phyloP scores from a whole-genome alignment of 2,329 filamentous ascomycete species.

The Coniella vitis region DNA sequence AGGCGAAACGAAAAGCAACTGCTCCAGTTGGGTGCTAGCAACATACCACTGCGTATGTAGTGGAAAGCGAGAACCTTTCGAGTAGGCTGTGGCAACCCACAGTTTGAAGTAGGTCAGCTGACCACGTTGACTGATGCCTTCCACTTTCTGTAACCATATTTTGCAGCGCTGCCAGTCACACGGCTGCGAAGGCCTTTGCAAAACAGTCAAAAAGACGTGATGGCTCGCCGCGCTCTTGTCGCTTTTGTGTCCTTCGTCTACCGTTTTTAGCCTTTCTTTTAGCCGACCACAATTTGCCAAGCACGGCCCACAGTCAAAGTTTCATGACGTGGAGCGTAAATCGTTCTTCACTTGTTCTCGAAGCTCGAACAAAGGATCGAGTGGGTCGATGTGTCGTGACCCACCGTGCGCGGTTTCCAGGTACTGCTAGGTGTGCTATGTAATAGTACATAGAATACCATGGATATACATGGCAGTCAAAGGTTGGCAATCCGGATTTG shows the following conservation, averaged over 20 bases:
- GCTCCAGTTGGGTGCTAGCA: too few relatives aligned
- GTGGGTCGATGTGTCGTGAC: constrained; percentile 2
- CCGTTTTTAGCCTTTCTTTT: constrained; percentile 1
- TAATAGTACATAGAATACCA: too few relatives aligned
- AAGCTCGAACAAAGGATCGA: constrained; percentile 8
- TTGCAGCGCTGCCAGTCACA: too few relatives aligned
- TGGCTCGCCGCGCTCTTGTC: not conserved
- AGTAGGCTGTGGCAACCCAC: not conserved
- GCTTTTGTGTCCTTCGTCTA: not conserved
- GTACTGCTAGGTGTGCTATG: too few relatives aligned
- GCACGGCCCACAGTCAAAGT: constrained; percentile 10
- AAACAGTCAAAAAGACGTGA: too few relatives aligned
- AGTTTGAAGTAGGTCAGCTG: constrained; percentile 1
- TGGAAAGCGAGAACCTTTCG: not conserved
- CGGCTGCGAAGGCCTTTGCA: too few relatives aligned
- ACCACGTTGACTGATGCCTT: not conserved
- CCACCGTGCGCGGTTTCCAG: not conserved
- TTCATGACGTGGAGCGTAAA: constrained; percentile 9
- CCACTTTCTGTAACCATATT: not conserved
- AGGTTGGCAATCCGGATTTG: too few relatives aligned
- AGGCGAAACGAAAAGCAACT: too few relatives aligned
- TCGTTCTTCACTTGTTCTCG: constrained; percentile 16
- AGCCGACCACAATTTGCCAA: constrained; percentile 3
- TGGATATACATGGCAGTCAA: too few relatives aligned
- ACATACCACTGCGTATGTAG: too few relatives aligned